Evolutionary conservation across 148 eudicot species (phyloP).

Genomic region (Fagopyrum tataricum): DNA sequence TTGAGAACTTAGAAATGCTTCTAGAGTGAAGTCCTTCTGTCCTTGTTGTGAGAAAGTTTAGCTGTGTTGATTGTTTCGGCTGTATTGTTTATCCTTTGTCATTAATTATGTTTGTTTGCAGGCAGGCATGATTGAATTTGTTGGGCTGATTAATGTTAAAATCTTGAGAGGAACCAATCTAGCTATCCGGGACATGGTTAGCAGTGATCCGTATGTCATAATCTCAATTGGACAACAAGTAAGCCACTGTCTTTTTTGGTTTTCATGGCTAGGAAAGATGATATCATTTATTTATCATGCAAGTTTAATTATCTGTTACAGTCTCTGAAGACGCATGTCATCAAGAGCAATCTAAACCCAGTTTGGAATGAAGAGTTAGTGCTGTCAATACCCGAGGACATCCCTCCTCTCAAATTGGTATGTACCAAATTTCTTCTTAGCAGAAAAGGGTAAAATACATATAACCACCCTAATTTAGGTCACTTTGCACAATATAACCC

Average conservation of each 20-base stretch:
- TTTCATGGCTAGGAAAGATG: not conserved
- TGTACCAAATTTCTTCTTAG: conserved; percentile 13
- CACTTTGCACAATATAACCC: no score
- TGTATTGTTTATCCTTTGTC: not conserved
- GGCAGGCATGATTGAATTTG: conserved; percentile 98
- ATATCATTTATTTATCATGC: not conserved
- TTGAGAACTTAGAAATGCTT: no score
- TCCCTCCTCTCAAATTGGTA: conserved; percentile 89
- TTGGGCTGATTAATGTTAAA: conserved; percentile 81
- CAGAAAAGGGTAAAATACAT: not conserved
- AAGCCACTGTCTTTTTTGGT: conserved; percentile 20
- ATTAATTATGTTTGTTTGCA: conserved; percentile 18
- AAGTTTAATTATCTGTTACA: conserved; percentile 27
- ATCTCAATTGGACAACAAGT: conserved; percentile 87
- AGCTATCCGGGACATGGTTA: conserved; percentile 81
- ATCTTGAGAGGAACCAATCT: conserved; percentile 84
- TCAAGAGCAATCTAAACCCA: conserved; percentile 86
- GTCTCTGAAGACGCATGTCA: conserved; percentile 87
- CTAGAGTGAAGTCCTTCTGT: no score
- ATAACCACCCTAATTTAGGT: no score
- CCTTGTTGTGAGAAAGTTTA: no score
- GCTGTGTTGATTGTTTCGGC: not conserved
- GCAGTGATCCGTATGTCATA: conserved; percentile 92
- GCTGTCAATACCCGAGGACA: conserved; percentile 73
- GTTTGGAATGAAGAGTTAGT: conserved; percentile 93